Conservation (phyloP, 176 grass and related monocot species). For the Oryza longistaminata region DNA sequence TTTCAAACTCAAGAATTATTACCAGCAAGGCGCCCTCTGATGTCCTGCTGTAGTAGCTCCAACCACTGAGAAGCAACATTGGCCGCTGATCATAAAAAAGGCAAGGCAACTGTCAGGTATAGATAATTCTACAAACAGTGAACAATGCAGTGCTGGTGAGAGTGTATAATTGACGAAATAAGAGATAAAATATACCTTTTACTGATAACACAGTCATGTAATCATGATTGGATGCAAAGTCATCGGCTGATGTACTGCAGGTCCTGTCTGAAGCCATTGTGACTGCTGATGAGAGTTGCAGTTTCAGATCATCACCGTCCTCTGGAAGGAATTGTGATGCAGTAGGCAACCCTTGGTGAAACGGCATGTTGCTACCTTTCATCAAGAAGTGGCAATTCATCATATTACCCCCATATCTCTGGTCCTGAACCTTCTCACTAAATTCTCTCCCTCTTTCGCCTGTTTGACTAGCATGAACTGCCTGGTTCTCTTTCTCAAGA, state of each 20-base stretch:
- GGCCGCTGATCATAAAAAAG: conserved; percentile 61
- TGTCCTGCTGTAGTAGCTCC: conserved; percentile 88
- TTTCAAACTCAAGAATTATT: conserved; percentile 24
- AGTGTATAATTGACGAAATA: not conserved
- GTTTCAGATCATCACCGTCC: conserved; percentile 43
- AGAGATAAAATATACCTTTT: conserved; percentile 59
- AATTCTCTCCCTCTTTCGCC: conserved; percentile 45
- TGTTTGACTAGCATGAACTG: conserved; percentile 24
- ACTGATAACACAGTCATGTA: conserved; percentile 67
- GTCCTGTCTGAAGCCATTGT: conserved; percentile 55
- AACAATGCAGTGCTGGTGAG: not conserved
- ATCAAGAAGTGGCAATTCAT: conserved; percentile 40
- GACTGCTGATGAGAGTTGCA: conserved; percentile 65
- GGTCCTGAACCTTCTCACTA: conserved; percentile 38
- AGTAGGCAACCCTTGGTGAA: conserved; percentile 41
- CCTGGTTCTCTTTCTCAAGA: conserved; percentile 47
- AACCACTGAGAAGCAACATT: conserved; percentile 89
- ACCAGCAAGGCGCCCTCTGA: conserved; percentile 95
- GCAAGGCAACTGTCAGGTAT: conserved; percentile 27
- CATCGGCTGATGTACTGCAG: conserved; percentile 55
- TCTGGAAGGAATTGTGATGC: conserved; percentile 34
- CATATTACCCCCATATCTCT: conserved; percentile 31
- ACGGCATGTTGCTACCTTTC: conserved; percentile 31
- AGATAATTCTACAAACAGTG: conserved; percentile 26
- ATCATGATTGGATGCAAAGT: conserved; percentile 57